A percentile compares a stretch with the other conserved stretches of the same genome.
Evolutionary conservation across 2,329 filamentous ascomycete species (phyloP).

Genomic region (Aspergillus jensenii): DNA sequence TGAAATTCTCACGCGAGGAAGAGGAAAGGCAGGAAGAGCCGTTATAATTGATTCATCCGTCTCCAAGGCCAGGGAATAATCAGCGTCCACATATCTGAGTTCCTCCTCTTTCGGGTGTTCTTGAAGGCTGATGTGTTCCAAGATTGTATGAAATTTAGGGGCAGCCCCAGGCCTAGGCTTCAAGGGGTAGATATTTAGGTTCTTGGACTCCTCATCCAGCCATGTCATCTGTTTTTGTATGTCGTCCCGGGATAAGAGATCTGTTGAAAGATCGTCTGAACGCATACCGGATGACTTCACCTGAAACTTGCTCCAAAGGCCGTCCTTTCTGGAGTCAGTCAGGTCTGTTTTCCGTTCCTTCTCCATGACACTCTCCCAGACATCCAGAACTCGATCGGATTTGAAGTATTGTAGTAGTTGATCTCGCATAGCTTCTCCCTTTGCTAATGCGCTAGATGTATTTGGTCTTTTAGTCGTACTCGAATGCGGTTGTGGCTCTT

Average conservation of each 20-base stretch:
- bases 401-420: constrained; percentile 36
- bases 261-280: constrained; percentile 7
- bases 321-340: constrained; percentile 20
- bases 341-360: constrained; percentile 20
- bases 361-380: constrained; percentile 28
- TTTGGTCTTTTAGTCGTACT: constrained; percentile 10
- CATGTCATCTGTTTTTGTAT: constrained; percentile 30
- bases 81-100: not conserved
- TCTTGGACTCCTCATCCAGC: constrained; percentile 27
- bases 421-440: constrained; percentile 29
- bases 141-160: constrained; percentile 33
- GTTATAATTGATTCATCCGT: constrained; percentile 25
- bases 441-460: constrained; percentile 10
- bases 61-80: constrained; percentile 4
- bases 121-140: constrained; percentile 25
- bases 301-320: constrained; percentile 33
- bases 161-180: constrained; percentile 26
- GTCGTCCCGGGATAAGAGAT: constrained; percentile 13
- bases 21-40: constrained; percentile 26
- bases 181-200: constrained; percentile 31
- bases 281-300: constrained; percentile 22
- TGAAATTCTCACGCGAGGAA: constrained; percentile 9
- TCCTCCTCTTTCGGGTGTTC: constrained; percentile 19
- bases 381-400: constrained; percentile 33
- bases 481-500: constrained; percentile 8